Conservation (phyloP, 176 grass and related monocot species). For the Aegilops umbellulata region DNA sequence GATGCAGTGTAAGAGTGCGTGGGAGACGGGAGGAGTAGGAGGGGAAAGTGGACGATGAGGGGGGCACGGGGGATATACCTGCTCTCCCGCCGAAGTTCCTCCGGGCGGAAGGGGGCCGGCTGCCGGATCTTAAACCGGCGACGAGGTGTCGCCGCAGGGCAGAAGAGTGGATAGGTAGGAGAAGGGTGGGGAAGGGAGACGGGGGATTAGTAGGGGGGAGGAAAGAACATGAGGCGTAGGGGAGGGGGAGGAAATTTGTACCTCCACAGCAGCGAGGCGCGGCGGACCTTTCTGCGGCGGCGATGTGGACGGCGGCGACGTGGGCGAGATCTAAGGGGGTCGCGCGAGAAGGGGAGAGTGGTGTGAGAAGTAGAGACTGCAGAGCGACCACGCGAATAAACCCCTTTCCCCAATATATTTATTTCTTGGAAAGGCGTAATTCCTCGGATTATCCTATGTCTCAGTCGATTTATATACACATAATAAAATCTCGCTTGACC, state of each 20-base stretch:
- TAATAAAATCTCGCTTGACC: no score
- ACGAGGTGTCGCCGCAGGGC: background rate
- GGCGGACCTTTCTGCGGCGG: background rate
- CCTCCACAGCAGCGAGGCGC: background rate
- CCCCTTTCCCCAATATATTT: no score
- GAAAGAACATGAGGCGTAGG: background rate
- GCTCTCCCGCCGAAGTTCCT: background rate
- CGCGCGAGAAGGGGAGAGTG: background rate
- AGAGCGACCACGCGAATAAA: background rate
- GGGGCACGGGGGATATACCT: background rate
- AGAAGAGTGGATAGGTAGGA: background rate
- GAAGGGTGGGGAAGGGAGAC: background rate
- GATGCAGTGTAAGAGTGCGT: background rate
- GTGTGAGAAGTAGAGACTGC: background rate
- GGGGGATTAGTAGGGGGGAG: background rate
- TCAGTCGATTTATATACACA: no score
- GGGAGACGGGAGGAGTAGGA: background rate
- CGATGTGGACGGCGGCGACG: conserved; percentile 5
- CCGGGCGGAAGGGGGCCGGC: background rate
- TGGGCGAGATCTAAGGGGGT: background rate
- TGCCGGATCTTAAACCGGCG: conserved; percentile 15
- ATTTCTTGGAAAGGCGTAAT: no score
- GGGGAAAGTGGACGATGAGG: background rate
- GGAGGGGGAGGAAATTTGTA: background rate
- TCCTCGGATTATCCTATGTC: no score